A percentile compares a stretch with the other conserved stretches of the same genome.
phyloP scores from a whole-genome alignment of 495 filamentous ascomycete species.

The Cercophora samala region DNA sequence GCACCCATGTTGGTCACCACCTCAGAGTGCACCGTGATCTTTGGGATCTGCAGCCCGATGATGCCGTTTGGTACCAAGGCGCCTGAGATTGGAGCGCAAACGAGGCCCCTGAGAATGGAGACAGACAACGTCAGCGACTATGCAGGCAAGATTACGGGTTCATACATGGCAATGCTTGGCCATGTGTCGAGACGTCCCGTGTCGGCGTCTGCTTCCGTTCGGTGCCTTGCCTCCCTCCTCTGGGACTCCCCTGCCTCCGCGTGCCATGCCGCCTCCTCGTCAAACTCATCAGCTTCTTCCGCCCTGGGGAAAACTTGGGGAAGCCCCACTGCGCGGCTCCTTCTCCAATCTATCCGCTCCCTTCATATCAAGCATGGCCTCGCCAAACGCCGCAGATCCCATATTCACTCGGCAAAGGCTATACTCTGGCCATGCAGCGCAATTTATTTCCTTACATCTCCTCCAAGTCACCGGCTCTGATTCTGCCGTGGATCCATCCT shows the following conservation, averaged over 20 bases:
- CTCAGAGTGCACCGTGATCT: not conserved
- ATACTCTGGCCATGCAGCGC: constrained; percentile 29
- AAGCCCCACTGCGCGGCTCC: constrained; percentile 18
- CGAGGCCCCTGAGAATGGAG: not conserved
- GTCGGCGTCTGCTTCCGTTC: constrained; percentile 21
- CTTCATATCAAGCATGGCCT: constrained; percentile 28
- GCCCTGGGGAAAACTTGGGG: constrained; percentile 23
- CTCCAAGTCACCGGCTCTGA: constrained; percentile 22
- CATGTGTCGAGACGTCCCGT: constrained; percentile 5
- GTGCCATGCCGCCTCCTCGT: constrained; percentile 10
- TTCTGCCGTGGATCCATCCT: constrained; percentile 34
- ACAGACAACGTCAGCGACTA: not conserved
- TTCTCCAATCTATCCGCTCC: constrained; percentile 30
- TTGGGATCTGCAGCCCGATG: not conserved
- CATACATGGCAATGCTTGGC: not conserved
- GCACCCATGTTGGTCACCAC: not conserved
- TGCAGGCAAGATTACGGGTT: not conserved
- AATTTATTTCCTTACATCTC: constrained; percentile 28
- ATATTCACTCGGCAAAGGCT: constrained; percentile 29
- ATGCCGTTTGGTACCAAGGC: not conserved
- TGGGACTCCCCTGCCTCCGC: constrained; percentile 5
- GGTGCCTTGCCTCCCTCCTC: not conserved
- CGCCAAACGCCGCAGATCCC: constrained; percentile 26
- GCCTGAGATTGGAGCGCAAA: not conserved
- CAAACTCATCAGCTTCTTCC: constrained; percentile 5